These are phyloP conservation scores for Parietichytrium sp. DNA, from an alignment of 108 stramenopile species.

Conservation along the genomic window DNA sequence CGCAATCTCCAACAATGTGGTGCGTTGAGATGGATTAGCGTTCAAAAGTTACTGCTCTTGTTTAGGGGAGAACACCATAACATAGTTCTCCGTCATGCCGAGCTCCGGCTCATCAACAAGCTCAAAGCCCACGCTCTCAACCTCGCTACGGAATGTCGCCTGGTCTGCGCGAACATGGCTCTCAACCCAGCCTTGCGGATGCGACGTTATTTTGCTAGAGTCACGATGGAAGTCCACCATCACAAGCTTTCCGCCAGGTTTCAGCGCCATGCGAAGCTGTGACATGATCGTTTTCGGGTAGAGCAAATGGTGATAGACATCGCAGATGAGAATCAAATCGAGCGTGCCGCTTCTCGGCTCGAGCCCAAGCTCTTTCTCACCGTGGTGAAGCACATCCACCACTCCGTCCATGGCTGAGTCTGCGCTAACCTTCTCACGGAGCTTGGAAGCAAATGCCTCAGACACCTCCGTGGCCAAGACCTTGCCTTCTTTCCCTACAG, in stretches of 20 bases:
- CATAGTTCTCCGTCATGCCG: constrained; percentile 37
- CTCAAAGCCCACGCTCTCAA: background rate
- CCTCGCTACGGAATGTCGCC: constrained; percentile 29
- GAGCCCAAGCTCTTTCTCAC: background rate
- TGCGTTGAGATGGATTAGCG: too few species aligned
- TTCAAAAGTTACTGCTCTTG: too few species aligned
- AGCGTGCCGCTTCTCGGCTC: background rate
- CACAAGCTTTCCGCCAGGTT: background rate
- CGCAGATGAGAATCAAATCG: constrained; percentile 11
- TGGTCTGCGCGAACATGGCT: constrained; percentile 29
- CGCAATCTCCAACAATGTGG: too few species aligned
- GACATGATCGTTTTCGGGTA: constrained; percentile 36
- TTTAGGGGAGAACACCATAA: constrained; percentile 29
- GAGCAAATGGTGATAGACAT: constrained; percentile 41
- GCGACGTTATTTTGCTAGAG: background rate
- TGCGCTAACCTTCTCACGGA: background rate
- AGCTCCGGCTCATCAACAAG: constrained; percentile 1
- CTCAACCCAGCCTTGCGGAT: background rate
- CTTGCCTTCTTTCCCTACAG: constrained; percentile 7
- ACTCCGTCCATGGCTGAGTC: background rate
- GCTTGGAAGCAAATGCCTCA: background rate
- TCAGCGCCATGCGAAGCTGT: background rate
- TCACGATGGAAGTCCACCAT: constrained; percentile 42
- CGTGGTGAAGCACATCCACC: background rate
- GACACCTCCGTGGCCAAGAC: constrained; percentile 29